Base-by-base conservation (phyloP, 306 rosid species). In the Fragaria ananassa region DNA sequence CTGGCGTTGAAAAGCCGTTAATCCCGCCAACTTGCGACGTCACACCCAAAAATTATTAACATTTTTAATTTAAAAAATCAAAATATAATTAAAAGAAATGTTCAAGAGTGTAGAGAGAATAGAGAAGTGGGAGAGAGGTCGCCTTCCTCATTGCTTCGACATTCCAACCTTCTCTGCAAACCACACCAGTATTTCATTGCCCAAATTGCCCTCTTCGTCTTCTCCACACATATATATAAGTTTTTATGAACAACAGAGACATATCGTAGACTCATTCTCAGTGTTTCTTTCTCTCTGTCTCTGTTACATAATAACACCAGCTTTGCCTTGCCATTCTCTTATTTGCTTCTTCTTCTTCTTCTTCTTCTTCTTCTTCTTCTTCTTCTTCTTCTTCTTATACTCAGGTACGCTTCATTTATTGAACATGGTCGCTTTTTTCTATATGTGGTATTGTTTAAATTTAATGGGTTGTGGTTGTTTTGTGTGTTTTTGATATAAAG, bases 111-210 rank as follows among this genome's bases (percentile, higher is more conserved):
- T 15, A 12, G 21, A 63, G 83, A 46, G 53, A 47, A 12, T 13
- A 46, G 53, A 56, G 61, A 79, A 82, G 93, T 93, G 90, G 98
- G 98, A 83, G 98, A 76, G 84, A 84, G 85, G 96, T 93, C 98
- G 79, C 83, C 88, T 83, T 93, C 95, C 81, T 88, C 77, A 75
- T 93, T 87, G 94, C 97, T 90, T 90, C 90, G 80, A 87, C 88
- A 79, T 90, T 87, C 96, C 91, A 86, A 85, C 89, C 86, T 80
- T 76, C 70, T 72, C 39, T 78, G 81, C 81, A 77, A 78, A 85
- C 80, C 90, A n/a, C 27, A 54, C 61, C 29, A 23, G 34, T 23
- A 19, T 19, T 56, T 83, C 23, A 46, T 82, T 76, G 5, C 86
- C 96, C 60, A 77, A 75, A 78, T 2, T 86, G 53, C 82, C 91